Evolutionary conservation across 2,329 filamentous ascomycete species (phyloP).

Genomic region (Monilinia fructicola): DNA sequence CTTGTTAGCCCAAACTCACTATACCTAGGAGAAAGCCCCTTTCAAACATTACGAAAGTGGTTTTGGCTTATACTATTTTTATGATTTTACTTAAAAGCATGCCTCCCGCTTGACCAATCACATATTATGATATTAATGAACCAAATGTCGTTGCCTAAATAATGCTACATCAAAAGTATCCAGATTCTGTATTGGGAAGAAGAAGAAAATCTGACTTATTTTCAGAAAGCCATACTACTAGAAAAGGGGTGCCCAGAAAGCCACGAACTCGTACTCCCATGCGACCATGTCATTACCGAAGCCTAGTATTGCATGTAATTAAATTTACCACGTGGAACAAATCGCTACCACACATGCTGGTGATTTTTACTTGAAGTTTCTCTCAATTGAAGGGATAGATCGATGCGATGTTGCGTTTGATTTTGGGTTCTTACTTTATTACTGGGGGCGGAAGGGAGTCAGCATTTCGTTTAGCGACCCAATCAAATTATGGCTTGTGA

Average conservation of each 20-base stretch:
- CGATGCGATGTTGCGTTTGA: slow-evolving; percentile 1
- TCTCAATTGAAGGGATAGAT: not conserved
- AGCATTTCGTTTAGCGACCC: not conserved
- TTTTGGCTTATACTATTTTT: slow-evolving; percentile 3
- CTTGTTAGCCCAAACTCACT: no score
- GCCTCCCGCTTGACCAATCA: not conserved
- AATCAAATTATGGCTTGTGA: not conserved
- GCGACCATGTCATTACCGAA: not conserved
- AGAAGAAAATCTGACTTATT: not conserved
- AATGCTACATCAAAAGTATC: not conserved
- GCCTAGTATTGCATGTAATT: slow-evolving; percentile 7
- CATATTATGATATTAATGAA: no score
- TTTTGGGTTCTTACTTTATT: not conserved
- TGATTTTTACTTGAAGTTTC: not conserved
- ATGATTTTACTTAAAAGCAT: not conserved
- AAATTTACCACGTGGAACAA: slow-evolving; percentile 15
- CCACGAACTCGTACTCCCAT: slow-evolving; percentile 2
- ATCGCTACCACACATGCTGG: not conserved
- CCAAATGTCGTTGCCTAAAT: slow-evolving; percentile 17
- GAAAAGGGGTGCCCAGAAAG: slow-evolving; percentile 11
- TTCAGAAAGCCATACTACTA: slow-evolving; percentile 6
- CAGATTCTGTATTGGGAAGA: not conserved
- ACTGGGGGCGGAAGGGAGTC: not conserved
- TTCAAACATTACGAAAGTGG: not conserved
- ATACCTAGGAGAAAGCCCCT: no score